Evolutionary conservation across 441 rosid species (phyloP).

Genomic region (Omphalea diandra): DNA sequence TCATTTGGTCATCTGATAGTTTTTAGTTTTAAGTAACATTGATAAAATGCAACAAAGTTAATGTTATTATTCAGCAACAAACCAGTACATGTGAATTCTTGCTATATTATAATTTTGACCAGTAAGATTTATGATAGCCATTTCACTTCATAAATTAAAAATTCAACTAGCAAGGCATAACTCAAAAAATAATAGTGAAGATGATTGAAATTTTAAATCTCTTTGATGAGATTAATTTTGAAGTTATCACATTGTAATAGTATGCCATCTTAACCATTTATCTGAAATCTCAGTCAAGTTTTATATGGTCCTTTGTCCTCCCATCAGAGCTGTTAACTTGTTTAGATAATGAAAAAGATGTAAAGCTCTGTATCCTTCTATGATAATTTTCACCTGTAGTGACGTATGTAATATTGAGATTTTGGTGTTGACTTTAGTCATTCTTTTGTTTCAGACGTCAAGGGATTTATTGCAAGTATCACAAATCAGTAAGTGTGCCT

Average conservation of each 20-base stretch:
- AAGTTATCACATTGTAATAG: too few species aligned
- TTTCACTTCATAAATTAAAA: too few species aligned
- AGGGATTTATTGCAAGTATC: constrained; percentile 71
- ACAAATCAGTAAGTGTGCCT: constrained; percentile 61
- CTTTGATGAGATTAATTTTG: neutral
- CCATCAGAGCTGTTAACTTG: neutral
- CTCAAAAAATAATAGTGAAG: neutral
- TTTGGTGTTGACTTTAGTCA: constrained; percentile 18
- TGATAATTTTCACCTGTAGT: neutral
- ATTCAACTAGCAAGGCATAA: too few species aligned
- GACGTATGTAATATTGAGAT: neutral
- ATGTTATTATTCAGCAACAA: neutral
- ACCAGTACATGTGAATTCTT: neutral
- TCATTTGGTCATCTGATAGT: neutral
- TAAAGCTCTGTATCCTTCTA: constrained; percentile 5
- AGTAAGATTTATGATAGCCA: too few species aligned
- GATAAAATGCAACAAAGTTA: neutral
- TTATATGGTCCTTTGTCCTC: constrained; percentile 8
- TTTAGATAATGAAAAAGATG: constrained; percentile 8
- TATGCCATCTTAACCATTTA: too few species aligned
- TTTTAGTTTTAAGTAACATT: neutral
- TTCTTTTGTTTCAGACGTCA: constrained; percentile 55
- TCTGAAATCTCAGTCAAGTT: constrained; percentile 7
- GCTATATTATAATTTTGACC: too few species aligned
- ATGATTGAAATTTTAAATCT: neutral